Evolutionary conservation across 1,284 basidiomycete species (phyloP), one percentile per base, ranked within the genome.

Genomic region (Tilletiaria anomala): DNA sequence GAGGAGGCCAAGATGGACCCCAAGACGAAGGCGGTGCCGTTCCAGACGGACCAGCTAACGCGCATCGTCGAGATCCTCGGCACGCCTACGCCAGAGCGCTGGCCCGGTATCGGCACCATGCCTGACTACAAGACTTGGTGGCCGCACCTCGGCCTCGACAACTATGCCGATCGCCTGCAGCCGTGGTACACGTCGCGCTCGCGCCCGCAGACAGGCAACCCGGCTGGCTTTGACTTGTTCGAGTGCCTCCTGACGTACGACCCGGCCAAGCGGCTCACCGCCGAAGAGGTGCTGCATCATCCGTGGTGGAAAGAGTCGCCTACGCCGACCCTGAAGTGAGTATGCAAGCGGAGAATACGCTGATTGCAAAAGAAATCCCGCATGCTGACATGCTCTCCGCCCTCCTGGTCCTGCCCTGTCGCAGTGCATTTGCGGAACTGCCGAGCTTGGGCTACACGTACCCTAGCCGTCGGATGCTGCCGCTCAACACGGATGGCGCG

Each of bases 51-150:
- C 68, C 93, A 99, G 61, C 74, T 97, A 50, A 72, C 83, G 23
- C 88, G 86, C 70, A 94, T 99, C 32, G 82, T 94, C 47, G 93
- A 97, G 52, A 80, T 97, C 0, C 70, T 96, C 10, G 93, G 93
- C 1, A 84, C 82, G 1, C 85, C 91, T 16, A 56, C 64, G 78
- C 84, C 83, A 53, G 76, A 79, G 40, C 77, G 83, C 11, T 97
- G 91, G 89, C 82, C 84, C 0, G 79, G 78, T 5, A 73, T 96
- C n/a, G 74, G 50, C 82, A 78, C 56, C 78, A 93, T 75, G 78
- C 79, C 51, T 72, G 80, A 17, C 73, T 94, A 32, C 83, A 88
- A 62, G 72, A 71, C 79, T 77, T 64, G 58, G 79, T 73, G 41
- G 29, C 26, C 43, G 29, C 45, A 50, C 35, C 38, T 52, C 8